Percentiles rank a stretch among this genome's conserved stretches.
Conservation (phyloP, 192 early-diverging fungal species). For the Paraglomus occultum region DNA sequence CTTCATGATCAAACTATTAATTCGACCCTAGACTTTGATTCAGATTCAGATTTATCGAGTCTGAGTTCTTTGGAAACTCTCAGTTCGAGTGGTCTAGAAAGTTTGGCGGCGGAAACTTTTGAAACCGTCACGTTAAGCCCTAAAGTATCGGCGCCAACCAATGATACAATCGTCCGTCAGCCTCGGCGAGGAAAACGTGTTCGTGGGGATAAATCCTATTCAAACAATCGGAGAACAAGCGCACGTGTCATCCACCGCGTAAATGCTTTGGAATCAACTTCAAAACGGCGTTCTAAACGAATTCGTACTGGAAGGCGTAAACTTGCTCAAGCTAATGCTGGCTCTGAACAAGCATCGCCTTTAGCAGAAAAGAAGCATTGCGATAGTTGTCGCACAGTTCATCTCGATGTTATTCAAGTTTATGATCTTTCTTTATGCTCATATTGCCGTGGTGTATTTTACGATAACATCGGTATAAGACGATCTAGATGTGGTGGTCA, state of each 20-base stretch:
- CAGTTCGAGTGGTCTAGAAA: no score
- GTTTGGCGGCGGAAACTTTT: no score
- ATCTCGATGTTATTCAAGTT: conserved; percentile 24
- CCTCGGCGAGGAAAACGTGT: background rate
- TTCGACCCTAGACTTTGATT: no score
- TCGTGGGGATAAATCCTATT: background rate
- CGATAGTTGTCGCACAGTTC: conserved; percentile 21
- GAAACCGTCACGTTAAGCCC: no score
- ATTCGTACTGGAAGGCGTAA: no score
- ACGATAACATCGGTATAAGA: background rate
- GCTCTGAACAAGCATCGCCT: no score
- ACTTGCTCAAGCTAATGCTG: no score
- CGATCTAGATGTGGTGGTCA: conserved; percentile 27
- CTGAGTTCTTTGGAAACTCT: no score
- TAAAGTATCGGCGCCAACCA: no score
- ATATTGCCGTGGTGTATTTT: conserved; percentile 23
- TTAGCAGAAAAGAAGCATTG: conserved; percentile 3
- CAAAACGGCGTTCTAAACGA: background rate
- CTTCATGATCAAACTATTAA: no score
- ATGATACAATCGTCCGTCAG: background rate
- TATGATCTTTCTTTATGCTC: conserved; percentile 20
- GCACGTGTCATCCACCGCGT: background rate
- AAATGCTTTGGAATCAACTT: background rate
- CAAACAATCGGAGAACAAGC: background rate
- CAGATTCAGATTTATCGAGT: no score